These are phyloP conservation scores for Orbilia blumenaviensis DNA, from an alignment of 2,329 filamentous ascomycete genomes.

Conservation along the genomic window DNA sequence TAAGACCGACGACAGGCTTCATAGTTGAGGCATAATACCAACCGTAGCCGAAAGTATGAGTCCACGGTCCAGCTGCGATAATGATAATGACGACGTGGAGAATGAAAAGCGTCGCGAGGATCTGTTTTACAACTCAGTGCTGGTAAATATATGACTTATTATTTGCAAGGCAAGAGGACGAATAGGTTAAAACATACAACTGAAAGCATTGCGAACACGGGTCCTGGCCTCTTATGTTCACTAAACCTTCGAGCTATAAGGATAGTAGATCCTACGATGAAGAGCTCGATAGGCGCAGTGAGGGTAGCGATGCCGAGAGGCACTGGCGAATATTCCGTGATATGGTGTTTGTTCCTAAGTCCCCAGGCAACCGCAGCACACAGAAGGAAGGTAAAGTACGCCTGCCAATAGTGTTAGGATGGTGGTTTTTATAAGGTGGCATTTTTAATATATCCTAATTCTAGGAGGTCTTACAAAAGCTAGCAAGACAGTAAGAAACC, in stretches of 20 bases:
- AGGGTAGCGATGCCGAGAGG: conserved; percentile 29
- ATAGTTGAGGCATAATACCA: background rate
- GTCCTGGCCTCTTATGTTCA: conserved; percentile 19
- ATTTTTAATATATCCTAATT: background rate
- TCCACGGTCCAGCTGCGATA: conserved; percentile 2
- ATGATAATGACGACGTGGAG: conserved; percentile 30
- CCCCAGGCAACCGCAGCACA: conserved; percentile 30
- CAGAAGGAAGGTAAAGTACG: conserved; percentile 40
- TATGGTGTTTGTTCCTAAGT: background rate
- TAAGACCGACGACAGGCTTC: conserved; percentile 4
- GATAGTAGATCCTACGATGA: conserved; percentile 16
- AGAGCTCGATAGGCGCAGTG: conserved; percentile 22
- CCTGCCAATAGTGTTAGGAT: background rate
- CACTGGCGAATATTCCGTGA: conserved; percentile 1
- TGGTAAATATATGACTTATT: no score
- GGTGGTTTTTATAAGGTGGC: no score
- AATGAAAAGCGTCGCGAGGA: conserved; percentile 20
- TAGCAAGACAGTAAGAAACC: conserved; percentile 19
- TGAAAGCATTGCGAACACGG: conserved; percentile 13
- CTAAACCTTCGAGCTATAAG: conserved; percentile 11
- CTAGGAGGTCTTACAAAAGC: conserved; percentile 14
- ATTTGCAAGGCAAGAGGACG: background rate
- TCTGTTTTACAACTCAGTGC: background rate
- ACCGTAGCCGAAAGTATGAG: background rate
- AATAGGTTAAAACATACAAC: background rate